These are phyloP conservation scores for Asterochloris sp. DNA, from an alignment of 139 green algal species.

Conservation along the genomic window DNA sequence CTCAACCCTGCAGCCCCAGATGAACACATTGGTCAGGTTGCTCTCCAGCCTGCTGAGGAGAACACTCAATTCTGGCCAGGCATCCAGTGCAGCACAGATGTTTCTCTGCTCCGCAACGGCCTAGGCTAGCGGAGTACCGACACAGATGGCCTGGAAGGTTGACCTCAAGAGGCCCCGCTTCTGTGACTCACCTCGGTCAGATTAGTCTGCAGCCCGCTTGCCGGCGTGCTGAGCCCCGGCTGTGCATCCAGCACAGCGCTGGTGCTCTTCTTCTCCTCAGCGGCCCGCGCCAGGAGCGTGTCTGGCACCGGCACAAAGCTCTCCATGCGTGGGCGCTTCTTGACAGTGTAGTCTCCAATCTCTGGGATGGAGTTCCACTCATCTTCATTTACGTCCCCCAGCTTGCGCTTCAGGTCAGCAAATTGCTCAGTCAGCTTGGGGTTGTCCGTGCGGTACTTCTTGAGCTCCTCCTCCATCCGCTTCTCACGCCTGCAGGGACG, in stretches of 20 bases:
- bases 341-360: conserved; percentile 97
- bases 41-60: too few relatives aligned
- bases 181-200: conserved; percentile 77
- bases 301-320: conserved; percentile 89
- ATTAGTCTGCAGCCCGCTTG: conserved; percentile 66
- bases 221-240: conserved; percentile 21
- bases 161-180: conserved; percentile 38
- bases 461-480: conserved; percentile 87
- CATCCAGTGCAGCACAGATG: too few relatives aligned
- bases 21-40: too few relatives aligned
- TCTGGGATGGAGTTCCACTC: conserved; percentile 96
- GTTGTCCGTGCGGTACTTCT: conserved; percentile 91
- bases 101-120: too few relatives aligned
- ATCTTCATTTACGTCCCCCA: conserved; percentile 61
- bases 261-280: conserved; percentile 57
- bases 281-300: conserved; percentile 77
- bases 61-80: too few relatives aligned
- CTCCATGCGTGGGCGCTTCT: conserved; percentile 69
- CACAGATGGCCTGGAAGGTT: too few relatives aligned
- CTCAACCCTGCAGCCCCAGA: too few relatives aligned
- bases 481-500: conserved; percentile 58
- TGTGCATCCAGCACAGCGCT: conserved; percentile 31
- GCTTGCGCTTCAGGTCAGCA: conserved; percentile 92
- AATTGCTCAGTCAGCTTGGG: conserved; percentile 99
- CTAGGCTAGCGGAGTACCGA: too few relatives aligned